Evolutionary conservation across 2,329 filamentous ascomycete species (phyloP).

Genomic region (Apiospora sp.): DNA sequence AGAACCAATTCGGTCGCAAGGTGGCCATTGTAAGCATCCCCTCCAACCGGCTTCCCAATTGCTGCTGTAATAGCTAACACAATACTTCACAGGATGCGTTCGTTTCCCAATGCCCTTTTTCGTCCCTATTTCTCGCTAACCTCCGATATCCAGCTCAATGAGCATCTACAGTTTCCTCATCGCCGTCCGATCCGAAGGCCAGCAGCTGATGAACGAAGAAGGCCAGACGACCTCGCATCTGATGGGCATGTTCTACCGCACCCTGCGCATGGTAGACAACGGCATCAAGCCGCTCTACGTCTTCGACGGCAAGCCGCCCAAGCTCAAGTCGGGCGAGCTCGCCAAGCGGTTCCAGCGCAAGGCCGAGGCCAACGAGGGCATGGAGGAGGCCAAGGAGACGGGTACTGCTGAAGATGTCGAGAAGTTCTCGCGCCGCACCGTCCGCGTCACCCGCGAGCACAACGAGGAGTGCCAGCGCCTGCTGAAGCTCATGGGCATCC

Average conservation of each 20-base stretch:
- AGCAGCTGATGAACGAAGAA: slow-evolving; percentile 93
- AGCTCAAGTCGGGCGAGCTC: slow-evolving; percentile 96
- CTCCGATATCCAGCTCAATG: slow-evolving; percentile 74
- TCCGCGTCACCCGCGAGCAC: slow-evolving; percentile 94
- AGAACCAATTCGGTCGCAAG: slow-evolving; percentile 98
- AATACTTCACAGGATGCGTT: slow-evolving; percentile 63
- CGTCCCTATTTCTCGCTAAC: slow-evolving; percentile 7
- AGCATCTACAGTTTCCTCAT: slow-evolving; percentile 99
- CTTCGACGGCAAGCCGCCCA: slow-evolving; percentile 95
- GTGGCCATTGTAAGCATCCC: slow-evolving; percentile 84
- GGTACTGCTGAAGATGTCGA: slow-evolving; percentile 97
- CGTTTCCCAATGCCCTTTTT: slow-evolving; percentile 32
- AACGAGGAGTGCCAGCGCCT: slow-evolving; percentile 93
- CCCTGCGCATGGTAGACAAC: slow-evolving; percentile 96
- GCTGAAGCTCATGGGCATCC: slow-evolving; percentile 94
- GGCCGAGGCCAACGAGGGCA: slow-evolving; percentile 85
- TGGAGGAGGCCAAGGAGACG: slow-evolving; percentile 96
- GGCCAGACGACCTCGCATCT: slow-evolving; percentile 97
- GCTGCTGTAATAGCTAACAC: not conserved
- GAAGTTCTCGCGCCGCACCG: slow-evolving; percentile 93
- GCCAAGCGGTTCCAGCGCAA: slow-evolving; percentile 97
- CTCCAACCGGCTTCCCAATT: not conserved
- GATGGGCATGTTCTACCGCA: slow-evolving; percentile 99
- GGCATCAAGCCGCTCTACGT: slow-evolving; percentile 99
- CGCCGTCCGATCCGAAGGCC: slow-evolving; percentile 93